These are phyloP conservation scores for Raphanus sativus DNA, from an alignment of 345 rosid species.

Conservation along the genomic window DNA sequence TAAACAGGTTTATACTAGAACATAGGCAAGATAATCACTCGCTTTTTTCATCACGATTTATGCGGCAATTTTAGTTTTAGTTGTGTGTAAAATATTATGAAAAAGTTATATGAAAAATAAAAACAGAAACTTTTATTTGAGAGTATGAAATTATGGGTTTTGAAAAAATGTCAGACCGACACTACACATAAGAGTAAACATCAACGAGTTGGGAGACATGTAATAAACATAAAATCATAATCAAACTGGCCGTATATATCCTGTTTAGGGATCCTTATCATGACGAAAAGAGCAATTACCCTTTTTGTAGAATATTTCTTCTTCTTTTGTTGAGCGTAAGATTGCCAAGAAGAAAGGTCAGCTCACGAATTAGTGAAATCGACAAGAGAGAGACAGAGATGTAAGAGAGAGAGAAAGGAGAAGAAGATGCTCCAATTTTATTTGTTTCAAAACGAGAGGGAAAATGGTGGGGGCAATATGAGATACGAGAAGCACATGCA, in stretches of 20 bases:
- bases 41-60: not conserved
- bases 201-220: not conserved
- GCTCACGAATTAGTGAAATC: conserved; percentile 16
- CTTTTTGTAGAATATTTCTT: not conserved
- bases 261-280: conserved; percentile 21
- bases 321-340: conserved; percentile 9
- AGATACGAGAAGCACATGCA: conserved; percentile 41
- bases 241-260: not conserved
- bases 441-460: conserved; percentile 31
- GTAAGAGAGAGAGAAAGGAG: conserved; percentile 29
- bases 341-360: conserved; percentile 15
- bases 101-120: too few relatives aligned
- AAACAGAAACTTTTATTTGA: too few relatives aligned
- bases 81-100: not conserved
- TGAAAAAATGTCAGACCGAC: not conserved
- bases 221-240: conserved; percentile 9
- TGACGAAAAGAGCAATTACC: conserved; percentile 27
- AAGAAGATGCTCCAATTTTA: conserved; percentile 28
- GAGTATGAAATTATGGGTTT: not conserved
- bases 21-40: not conserved
- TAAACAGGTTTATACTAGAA: not conserved
- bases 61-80: not conserved
- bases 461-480: conserved; percentile 35
- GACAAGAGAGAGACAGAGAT: conserved; percentile 27
- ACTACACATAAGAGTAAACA: not conserved